A percentile compares a stretch with the other conserved stretches of the same genome.
Evolutionary conservation across 768 basidiomycete genomes (phyloP).

Genomic region (Suillus sp.): DNA sequence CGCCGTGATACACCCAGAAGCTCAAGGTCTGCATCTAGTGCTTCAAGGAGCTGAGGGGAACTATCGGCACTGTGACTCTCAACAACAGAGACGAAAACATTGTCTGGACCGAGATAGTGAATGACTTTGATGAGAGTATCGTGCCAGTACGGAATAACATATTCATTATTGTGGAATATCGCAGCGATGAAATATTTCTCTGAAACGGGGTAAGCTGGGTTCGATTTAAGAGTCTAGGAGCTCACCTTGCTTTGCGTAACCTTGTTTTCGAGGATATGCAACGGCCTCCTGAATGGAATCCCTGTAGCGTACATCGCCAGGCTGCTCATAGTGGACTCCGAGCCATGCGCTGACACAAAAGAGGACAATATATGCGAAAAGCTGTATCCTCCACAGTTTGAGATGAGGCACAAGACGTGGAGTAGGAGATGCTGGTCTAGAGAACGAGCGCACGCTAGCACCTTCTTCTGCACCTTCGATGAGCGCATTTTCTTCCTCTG

Average conservation of each 20-base stretch:
- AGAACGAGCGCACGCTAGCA: neutral
- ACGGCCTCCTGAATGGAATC: constrained; percentile 3
- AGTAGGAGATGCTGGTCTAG: constrained; percentile 7
- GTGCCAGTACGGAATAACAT: constrained; percentile 43
- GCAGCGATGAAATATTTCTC: constrained; percentile 43
- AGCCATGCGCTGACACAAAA: constrained; percentile 10
- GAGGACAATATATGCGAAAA: constrained; percentile 1
- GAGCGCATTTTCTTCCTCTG: constrained; percentile 2
- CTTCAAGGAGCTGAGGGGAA: constrained; percentile 33
- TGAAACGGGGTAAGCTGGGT: neutral
- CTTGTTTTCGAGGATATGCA: constrained; percentile 10
- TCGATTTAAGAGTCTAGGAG: neutral
- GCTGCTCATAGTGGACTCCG: constrained; percentile 14
- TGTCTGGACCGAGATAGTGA: constrained; percentile 42
- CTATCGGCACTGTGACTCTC: constrained; percentile 41
- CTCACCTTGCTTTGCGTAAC: constrained; percentile 14
- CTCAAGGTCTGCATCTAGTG: constrained; percentile 27
- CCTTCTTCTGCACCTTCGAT: neutral
- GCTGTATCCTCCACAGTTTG: constrained; percentile 2
- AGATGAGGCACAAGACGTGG: neutral
- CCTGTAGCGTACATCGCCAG: constrained; percentile 16
- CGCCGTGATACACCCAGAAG: constrained; percentile 28
- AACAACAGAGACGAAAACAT: constrained; percentile 44
- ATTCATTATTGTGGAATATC: constrained; percentile 43
- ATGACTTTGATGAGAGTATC: constrained; percentile 37